Base-by-base conservation (phyloP, 768 basidiomycete genomes). In the Podaxis sp. region DNA sequence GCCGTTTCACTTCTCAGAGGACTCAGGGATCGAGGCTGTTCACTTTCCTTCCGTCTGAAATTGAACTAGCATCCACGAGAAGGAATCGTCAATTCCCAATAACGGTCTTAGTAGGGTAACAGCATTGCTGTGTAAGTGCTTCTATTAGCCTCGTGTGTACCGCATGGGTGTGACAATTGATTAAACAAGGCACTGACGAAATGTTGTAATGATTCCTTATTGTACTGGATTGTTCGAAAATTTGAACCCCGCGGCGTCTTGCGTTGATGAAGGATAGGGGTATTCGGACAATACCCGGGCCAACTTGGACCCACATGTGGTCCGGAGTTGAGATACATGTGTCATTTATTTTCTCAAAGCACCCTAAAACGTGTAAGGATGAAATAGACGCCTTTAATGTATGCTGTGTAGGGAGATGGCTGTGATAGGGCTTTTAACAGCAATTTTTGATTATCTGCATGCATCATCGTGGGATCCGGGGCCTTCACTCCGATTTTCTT, bases 231-330 rank as follows among this genome's bases (percentile, higher is more conserved):
- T 50, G 22, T 26, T 24, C 26, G 44, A 50, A 24, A 12, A 12
- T 44, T n/a, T 12, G 20, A 26, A 10, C 24, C 13, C 24, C 22
- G 12, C 49, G 22, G 11, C 44, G n/a, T n/a, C 17, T 24, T 8
- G 22, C 8, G 4, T n/a, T 12, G 24, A 28, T 56, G 37, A 56
- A 56, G 38, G 54, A 56, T 56, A 56, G 54, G 54, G 54, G 54
- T 20, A 33, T 33, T 12, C 38, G n/a, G 54, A 37, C 13, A 15
- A n/a, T 15, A 33, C 51, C 51, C 5, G 49, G 22, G 17, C 44
- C 44, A 54, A 56, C 54, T 40, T 40, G 54, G 54, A 56, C 54
- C 54, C 54, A 56, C 54, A 56, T n/a, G 8, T n/a, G 7, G 37
- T 4, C 20, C 52, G n/a, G 20, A 41, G 4, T 12, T 24, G 17